Base-by-base conservation (phyloP, 2,329 filamentous ascomycete species). In the Microsporum audouinii region DNA sequence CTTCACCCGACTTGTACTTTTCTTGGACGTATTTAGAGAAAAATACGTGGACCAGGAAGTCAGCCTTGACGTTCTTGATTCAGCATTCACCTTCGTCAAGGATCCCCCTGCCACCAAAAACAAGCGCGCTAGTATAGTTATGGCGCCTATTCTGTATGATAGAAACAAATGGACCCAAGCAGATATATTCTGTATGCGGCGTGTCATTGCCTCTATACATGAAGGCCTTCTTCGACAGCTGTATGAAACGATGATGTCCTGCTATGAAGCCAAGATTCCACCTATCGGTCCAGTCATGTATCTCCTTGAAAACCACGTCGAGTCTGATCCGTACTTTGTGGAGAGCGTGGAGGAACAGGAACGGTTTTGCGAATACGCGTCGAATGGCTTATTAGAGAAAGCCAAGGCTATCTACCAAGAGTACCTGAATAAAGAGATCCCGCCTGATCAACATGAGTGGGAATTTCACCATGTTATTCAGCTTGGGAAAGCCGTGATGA, bases 391-490 rank as follows among this genome's bases (percentile, higher is more conserved):
- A 53, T 82, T 83, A 58, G 80, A 87, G 64, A 88, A 87, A 68
- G 91, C 92, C 5, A 83, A 83, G 17, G 84, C 86, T n/a, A 86
- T 87, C 3, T 97, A 99, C 71, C 83, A 87, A 60, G 83, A 82
- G 33, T 85, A 91, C 65, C 82, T 97, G 57, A 84, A 91, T 62
- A 84, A 86, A 64, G 83, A 91, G 68, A 86, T 99, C 1, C 91
- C 91, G 1, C 82, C 88, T 38, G 83, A 87, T 60, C 86, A 89
- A 67, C 85, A 91, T 65, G 82, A 89, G 57, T 96, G 94, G 91
- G 85, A 96, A 66, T 92, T 95, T 71, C 88, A 83, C 64, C 89
- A 97, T 72, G 87, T 97, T 61, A 90, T 96, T 62, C 84, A 91
- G 69, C 82, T 99, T 29, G 91, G 91, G 14, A 89, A 94, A 71